Base-by-base conservation (phyloP, 352 stramenopile species). In the Phytophthora rubi region DNA sequence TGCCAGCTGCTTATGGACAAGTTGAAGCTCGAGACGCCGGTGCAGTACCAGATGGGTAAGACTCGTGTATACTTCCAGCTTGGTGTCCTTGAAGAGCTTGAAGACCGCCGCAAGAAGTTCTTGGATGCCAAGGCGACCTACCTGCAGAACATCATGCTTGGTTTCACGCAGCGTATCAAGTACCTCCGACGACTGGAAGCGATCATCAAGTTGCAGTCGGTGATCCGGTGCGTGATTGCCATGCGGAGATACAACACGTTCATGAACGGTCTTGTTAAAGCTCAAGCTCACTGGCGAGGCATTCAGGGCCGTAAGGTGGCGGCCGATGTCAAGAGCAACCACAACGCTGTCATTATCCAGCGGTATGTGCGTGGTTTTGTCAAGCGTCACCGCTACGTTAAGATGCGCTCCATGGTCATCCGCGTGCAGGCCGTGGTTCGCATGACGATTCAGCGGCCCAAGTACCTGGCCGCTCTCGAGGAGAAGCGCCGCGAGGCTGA, bases 231-330 rank as follows among this genome's bases (percentile, higher is more conserved):
- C 48, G 86, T 95, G 2, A 90, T 89, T 39, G 81, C 85, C 7
- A 95, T 95, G 88, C 83, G 83, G 39, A 81, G 86, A 62, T 95
- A 93, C 85, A 90, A 90, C 74, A 90, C 82, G n/a, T 93, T 95
- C 67, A 58, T 87, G 26, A 85, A 83, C 13, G 88, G 86, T 16
- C 67, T 94, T 37, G 79, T 86, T 16, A 70, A 77, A 55, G 63
- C 75, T 4, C 88, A 95, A 64, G 88, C 88, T 12, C 88, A 70
- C 21, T 92, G 87, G 81, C 77, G 88, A 70, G 88, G 88, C 45
- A 83, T 91, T 65, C 67, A 85, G 53, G 88, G 82, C 10, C 88
- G 88, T 52, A 86, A 83, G 58, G 26, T 89, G 48, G 86, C 85
- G n/a, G 65, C 75, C 8, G 81, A 90, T 53, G 86, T 95, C 57